Evolutionary conservation across 176 grass and related monocot genomes (phyloP).

Genomic region (Musa itinerans): DNA sequence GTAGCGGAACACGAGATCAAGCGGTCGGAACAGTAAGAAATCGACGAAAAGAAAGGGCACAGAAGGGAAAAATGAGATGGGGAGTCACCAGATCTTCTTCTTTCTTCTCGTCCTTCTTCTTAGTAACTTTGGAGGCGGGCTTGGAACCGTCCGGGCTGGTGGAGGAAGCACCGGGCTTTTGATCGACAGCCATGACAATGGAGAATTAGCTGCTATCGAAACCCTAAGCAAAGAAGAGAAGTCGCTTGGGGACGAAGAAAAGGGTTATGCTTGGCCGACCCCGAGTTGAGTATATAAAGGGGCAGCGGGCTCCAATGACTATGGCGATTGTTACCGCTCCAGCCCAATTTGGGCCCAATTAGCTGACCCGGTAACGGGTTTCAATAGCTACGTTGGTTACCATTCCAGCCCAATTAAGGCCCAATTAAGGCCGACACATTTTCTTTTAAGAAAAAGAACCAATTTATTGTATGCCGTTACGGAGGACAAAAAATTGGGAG

Average conservation of each 20-base stretch:
- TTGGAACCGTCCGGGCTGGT: background rate
- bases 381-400: no score
- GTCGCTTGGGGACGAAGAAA: background rate
- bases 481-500: no score
- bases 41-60: conserved; percentile 7
- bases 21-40: background rate
- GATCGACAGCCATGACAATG: background rate
- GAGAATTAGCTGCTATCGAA: background rate
- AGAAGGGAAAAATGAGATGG: conserved; percentile 11
- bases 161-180: background rate
- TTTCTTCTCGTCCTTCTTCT: conserved; percentile 23
- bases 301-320: no score
- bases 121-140: conserved; percentile 1
- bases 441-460: no score
- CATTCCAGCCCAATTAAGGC: no score
- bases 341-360: no score
- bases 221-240: background rate
- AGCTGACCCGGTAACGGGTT: no score
- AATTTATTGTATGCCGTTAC: no score
- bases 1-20: background rate
- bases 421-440: no score
- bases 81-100: conserved; percentile 17
- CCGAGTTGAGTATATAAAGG: no score
- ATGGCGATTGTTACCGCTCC: no score
- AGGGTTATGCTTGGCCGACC: background rate